A percentile compares a stretch with the other conserved stretches of the same genome.
phyloP scores from a whole-genome alignment of 768 basidiomycete species.

The Boletus patriciae region DNA sequence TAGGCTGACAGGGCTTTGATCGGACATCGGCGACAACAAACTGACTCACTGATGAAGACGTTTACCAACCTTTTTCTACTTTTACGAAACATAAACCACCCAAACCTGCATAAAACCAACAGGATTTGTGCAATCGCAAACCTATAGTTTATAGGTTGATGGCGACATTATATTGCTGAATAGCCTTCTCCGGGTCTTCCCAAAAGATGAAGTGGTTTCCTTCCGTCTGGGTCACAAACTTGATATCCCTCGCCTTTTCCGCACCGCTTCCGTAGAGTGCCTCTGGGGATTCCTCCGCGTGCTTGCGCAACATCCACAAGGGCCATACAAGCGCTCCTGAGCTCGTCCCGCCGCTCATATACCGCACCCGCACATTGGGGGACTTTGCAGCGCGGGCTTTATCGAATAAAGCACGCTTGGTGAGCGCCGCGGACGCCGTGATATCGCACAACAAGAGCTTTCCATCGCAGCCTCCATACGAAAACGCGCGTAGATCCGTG shows the following conservation, averaged over 20 bases:
- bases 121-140: neutral
- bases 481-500: slow-evolving; percentile 4
- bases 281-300: slow-evolving; percentile 5
- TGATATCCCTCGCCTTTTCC: slow-evolving; percentile 23
- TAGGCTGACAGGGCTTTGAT: no score
- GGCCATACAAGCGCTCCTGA: slow-evolving; percentile 9
- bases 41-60: no score
- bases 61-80: neutral
- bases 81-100: neutral
- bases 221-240: slow-evolving; percentile 10
- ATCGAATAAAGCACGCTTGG: slow-evolving; percentile 20
- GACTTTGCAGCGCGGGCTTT: slow-evolving; percentile 5
- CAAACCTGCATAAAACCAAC: neutral
- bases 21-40: no score
- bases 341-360: slow-evolving; percentile 17
- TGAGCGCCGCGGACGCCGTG: slow-evolving; percentile 5
- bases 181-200: slow-evolving; percentile 24
- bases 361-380: slow-evolving; percentile 20
- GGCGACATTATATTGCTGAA: slow-evolving; percentile 12
- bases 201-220: slow-evolving; percentile 29
- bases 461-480: slow-evolving; percentile 6
- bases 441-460: slow-evolving; percentile 14
- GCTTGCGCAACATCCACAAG: slow-evolving; percentile 12
- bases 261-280: slow-evolving; percentile 13
- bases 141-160: slow-evolving; percentile 7